A percentile compares a stretch with the other conserved stretches of the same genome.
Conservation (phyloP, 2,329 filamentous ascomycete species). For the Stachybotrys chartarum region DNA sequence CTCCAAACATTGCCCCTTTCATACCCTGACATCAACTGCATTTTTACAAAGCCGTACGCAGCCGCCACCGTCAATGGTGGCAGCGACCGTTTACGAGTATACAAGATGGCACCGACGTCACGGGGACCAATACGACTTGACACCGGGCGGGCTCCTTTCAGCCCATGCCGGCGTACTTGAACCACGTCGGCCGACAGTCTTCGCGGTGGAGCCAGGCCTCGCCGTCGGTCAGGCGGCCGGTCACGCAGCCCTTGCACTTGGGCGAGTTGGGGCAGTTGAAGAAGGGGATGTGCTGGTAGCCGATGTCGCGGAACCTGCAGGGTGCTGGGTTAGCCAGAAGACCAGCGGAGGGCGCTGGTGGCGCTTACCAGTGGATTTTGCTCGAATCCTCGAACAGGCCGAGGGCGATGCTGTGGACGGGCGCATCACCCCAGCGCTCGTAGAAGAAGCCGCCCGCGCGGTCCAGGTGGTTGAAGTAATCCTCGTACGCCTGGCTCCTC, state of each 20-base stretch:
- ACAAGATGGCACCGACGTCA: no score
- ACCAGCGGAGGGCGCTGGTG: neutral
- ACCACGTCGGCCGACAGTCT: conserved; percentile 94
- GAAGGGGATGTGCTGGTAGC: conserved; percentile 96
- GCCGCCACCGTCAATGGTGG: no score
- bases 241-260: conserved; percentile 83
- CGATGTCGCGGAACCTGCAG: conserved; percentile 93
- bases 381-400: conserved; percentile 85
- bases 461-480: conserved; percentile 96
- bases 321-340: conserved; percentile 2
- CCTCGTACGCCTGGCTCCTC: conserved; percentile 82
- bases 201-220: conserved; percentile 79
- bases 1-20: no score
- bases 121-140: no score
- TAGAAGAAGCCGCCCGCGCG: conserved; percentile 97
- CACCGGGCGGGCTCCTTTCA: conserved; percentile 27
- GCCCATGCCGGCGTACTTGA: conserved; percentile 84
- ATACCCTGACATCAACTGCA: no score
- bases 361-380: conserved; percentile 85
- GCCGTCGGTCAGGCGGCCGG: conserved; percentile 83
- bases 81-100: no score
- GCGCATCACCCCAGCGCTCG: conserved; percentile 96
- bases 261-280: conserved; percentile 98
- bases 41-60: no score
- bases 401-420: conserved; percentile 89